Evolutionary conservation across 805 yeast species (phyloP), one percentile per base, ranked within the genome.

Genomic region (Saccharomycopsis oosterbeekiorum): DNA sequence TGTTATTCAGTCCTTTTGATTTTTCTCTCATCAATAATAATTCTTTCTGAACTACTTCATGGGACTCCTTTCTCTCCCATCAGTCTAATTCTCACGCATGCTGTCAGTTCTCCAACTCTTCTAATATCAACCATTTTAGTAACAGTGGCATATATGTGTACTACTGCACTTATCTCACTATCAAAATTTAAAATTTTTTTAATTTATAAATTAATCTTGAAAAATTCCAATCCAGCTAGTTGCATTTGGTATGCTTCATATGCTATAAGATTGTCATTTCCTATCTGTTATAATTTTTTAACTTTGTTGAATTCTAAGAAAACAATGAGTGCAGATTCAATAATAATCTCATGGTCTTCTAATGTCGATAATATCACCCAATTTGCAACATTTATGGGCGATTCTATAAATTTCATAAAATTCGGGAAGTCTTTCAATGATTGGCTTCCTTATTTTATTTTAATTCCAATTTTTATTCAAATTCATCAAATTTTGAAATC

Each of bases 221-320:
- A 79, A 64, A 80, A 84, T 59, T 85, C 93, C 0, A 93, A 86
- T 69, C 86, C 89, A 0, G 86, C 88, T 0, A 84, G 89, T 15
- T 80, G 87, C 24, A 78, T 89, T 40, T 89, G 89, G 69, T 89
- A 88, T 70, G 83, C 91, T 21, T 86, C 88, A 67, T 89, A 89
- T 67, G 84, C 89, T 19, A 86, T 92, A 58, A 83, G 96, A 65
- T 75, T 89, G 69, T 88, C 96, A 0, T 84, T 89, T 12, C 96
- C 96, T 11, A 75, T 89, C 64, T 83, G 89, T 29, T 89, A 86
- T 73, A 89, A 89, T 72, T 89, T 87, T 69, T 71, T 89, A 61
- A 86, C 88, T 58, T 75, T 89, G 59, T 78, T 86, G 62, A 78
- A 62, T 55, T 54, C 61, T 19, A 50, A 26, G 11, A 29, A 19